These are phyloP conservation scores for Ilyonectria robusta DNA, from an alignment of 2,329 filamentous ascomycete species.

Conservation along the genomic window DNA sequence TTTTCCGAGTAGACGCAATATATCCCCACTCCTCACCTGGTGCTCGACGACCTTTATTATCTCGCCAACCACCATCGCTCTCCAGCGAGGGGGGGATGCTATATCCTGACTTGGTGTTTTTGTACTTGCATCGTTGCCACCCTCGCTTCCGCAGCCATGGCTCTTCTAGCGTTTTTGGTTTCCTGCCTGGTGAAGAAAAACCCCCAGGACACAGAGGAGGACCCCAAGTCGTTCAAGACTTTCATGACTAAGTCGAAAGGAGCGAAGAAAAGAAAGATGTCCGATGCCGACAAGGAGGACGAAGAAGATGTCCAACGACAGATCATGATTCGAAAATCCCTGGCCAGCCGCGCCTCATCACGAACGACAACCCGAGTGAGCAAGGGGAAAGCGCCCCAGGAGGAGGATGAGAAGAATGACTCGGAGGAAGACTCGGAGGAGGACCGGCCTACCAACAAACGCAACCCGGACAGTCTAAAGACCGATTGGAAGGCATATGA, in stretches of 20 bases:
- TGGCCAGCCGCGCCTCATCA: conserved; percentile 51
- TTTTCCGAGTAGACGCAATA: conserved; percentile 35
- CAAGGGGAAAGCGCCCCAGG: conserved; percentile 10
- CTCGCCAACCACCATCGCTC: conserved; percentile 10
- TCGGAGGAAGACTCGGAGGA: conserved; percentile 40
- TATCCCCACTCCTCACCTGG: conserved; percentile 23
- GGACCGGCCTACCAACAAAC: conserved; percentile 18
- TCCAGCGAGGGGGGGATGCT: conserved; percentile 5
- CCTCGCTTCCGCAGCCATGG: conserved; percentile 32
- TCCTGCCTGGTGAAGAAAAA: conserved; percentile 43
- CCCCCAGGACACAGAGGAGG: conserved; percentile 20
- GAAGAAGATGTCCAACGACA: conserved; percentile 56
- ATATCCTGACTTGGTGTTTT: conserved; percentile 5
- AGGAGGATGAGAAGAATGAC: conserved; percentile 21
- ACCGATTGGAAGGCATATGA: conserved; percentile 59
- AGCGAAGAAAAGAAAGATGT: conserved; percentile 37
- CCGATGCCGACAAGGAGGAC: conserved; percentile 33
- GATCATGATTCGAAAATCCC: conserved; percentile 61
- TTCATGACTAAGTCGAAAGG: conserved; percentile 37
- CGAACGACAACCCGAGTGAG: conserved; percentile 27
- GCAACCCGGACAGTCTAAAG: conserved; percentile 36
- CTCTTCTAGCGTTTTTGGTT: conserved; percentile 41
- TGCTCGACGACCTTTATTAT: conserved; percentile 9
- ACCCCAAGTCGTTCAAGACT: conserved; percentile 28
- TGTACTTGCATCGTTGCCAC: conserved; percentile 14